Conservation (phyloP, 495 filamentous ascomycete species). For the Penicillium bovifimosum region DNA sequence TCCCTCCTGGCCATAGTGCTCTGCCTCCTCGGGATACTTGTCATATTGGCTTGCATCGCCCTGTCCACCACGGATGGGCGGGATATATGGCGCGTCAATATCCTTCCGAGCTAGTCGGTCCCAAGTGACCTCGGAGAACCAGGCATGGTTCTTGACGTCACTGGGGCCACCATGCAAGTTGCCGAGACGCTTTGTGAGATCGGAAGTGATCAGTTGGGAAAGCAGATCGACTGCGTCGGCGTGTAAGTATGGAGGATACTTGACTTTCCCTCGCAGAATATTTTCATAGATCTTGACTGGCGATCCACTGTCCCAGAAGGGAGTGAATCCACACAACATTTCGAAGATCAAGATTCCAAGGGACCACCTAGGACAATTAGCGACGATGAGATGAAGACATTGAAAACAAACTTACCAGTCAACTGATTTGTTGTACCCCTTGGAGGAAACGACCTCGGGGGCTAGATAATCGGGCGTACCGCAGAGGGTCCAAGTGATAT, state of each 20-base stretch:
- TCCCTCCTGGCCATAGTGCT: conserved; percentile 73
- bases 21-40: conserved; percentile 93
- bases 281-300: conserved; percentile 99
- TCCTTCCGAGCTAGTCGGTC: conserved; percentile 88
- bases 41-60: conserved; percentile 98
- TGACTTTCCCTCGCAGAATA: conserved; percentile 86
- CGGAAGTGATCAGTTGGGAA: conserved; percentile 84
- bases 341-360: conserved; percentile 97
- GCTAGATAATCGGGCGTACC: conserved; percentile 98
- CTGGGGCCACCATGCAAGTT: conserved; percentile 88
- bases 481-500: conserved; percentile 98
- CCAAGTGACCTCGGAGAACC: conserved; percentile 98
- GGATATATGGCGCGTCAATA: conserved; percentile 96
- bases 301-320: conserved; percentile 95
- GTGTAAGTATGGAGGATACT: conserved; percentile 93
- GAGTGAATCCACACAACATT: conserved; percentile 98
- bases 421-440: conserved; percentile 98
- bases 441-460: conserved; percentile 92
- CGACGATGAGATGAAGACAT: not conserved
- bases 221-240: conserved; percentile 90
- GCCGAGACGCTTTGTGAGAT: conserved; percentile 90
- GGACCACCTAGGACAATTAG: conserved; percentile 70
- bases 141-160: conserved; percentile 91
- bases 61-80: conserved; percentile 86
- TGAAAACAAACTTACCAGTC: conserved; percentile 68